phyloP scores from a whole-genome alignment of 108 stramenopile species.

The Cyclotella distinguenda region DNA sequence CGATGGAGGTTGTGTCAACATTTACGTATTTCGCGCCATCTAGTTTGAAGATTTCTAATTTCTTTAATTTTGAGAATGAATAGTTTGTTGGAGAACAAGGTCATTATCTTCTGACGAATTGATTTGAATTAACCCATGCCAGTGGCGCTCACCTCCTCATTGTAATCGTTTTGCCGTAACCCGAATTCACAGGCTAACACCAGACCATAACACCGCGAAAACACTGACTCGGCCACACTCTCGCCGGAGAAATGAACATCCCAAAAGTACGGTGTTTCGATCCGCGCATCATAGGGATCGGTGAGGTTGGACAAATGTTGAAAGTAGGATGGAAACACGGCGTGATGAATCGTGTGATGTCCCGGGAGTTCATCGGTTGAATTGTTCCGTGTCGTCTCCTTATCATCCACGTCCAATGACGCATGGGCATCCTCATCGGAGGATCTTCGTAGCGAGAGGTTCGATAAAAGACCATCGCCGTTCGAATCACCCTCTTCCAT shows the following conservation, averaged over 20 bases:
- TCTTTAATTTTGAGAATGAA: neutral
- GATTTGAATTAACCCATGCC: no score
- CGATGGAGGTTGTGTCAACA: constrained; percentile 43
- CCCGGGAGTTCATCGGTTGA: neutral
- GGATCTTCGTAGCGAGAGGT: no score
- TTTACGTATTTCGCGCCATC: constrained; percentile 48
- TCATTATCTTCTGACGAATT: no score
- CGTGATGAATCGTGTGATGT: neutral
- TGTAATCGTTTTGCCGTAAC: constrained; percentile 36
- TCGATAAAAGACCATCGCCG: no score
- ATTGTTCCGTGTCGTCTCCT: neutral
- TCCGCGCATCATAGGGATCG: constrained; percentile 13
- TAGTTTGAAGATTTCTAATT: constrained; percentile 25
- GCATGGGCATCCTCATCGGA: no score
- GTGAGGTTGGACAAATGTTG: constrained; percentile 22
- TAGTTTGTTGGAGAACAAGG: no score
- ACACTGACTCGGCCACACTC: constrained; percentile 41
- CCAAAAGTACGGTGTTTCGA: constrained; percentile 54
- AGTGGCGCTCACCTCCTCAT: constrained; percentile 26
- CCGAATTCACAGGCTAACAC: constrained; percentile 44
- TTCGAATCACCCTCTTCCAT: no score
- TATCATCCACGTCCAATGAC: neutral
- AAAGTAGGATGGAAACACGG: constrained; percentile 14
- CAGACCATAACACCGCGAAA: constrained; percentile 37
- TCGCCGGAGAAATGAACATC: constrained; percentile 54